Conservation (phyloP, 768 basidiomycete species). For the Peribolospora kevripleyi region DNA sequence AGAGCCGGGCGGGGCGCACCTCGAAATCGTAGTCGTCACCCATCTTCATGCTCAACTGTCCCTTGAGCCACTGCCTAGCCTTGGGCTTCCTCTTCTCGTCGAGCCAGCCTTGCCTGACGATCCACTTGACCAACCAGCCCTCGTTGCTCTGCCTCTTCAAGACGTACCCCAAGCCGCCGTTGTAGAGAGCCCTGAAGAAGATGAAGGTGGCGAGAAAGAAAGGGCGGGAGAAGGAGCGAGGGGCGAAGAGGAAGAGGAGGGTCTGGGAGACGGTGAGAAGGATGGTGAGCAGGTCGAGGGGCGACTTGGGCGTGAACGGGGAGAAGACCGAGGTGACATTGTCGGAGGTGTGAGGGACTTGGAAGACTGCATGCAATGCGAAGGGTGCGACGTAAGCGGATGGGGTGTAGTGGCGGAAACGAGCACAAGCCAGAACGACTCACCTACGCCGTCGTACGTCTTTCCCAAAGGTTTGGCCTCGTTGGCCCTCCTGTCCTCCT, state of each 20-base stretch:
- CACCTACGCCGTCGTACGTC: conserved; percentile 22
- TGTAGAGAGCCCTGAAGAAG: conserved; percentile 79
- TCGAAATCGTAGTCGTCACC: conserved; percentile 82
- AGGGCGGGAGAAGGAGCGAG: conserved; percentile 29
- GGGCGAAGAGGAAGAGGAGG: conserved; percentile 39
- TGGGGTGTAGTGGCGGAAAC: neutral
- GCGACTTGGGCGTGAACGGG: conserved; percentile 55
- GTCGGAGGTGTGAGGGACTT: conserved; percentile 76
- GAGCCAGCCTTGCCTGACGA: conserved; percentile 68
- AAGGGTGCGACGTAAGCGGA: neutral
- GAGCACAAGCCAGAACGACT: neutral
- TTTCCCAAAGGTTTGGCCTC: conserved; percentile 69
- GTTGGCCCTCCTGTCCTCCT: conserved; percentile 1
- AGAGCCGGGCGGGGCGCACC: conserved; percentile 25
- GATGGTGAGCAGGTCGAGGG: conserved; percentile 58
- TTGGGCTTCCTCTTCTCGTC: conserved; percentile 39
- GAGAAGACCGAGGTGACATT: conserved; percentile 64
- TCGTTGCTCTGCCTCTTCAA: conserved; percentile 86
- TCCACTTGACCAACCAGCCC: conserved; percentile 68
- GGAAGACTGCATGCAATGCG: conserved; percentile 39
- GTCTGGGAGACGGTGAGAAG: conserved; percentile 52
- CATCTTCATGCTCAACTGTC: conserved; percentile 76
- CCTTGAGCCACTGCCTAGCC: conserved; percentile 50
- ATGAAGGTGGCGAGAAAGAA: conserved; percentile 80
- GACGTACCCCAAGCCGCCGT: conserved; percentile 79